phyloP scores from a whole-genome alignment of 2,329 filamentous ascomycete species.

The Ascochyta viciae-villosae region DNA sequence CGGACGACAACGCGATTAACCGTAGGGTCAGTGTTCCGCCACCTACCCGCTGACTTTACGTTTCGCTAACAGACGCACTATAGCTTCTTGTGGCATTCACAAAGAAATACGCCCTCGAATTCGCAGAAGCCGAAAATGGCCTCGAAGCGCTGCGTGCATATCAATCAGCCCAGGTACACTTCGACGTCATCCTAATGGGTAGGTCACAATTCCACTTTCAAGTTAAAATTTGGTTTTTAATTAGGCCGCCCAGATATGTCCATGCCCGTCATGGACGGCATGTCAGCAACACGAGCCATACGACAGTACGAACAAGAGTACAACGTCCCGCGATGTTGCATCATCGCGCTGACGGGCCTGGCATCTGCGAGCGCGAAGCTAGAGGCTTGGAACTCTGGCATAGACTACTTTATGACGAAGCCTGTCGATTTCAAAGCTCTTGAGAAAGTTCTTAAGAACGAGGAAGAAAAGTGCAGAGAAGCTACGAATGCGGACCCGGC shows the following conservation, averaged over 20 bases:
- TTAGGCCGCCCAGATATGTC: slow-evolving; percentile 35
- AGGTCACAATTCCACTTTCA: neutral
- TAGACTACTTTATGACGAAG: slow-evolving; percentile 45
- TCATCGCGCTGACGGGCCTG: slow-evolving; percentile 42
- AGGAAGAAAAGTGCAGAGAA: slow-evolving; percentile 5
- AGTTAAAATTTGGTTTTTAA: neutral
- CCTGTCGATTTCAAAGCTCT: slow-evolving; percentile 40
- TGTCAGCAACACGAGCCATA: slow-evolving; percentile 44
- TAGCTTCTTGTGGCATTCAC: slow-evolving; percentile 44
- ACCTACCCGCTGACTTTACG: neutral
- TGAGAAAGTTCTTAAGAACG: slow-evolving; percentile 22
- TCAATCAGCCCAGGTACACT: slow-evolving; percentile 18
- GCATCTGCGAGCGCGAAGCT: slow-evolving; percentile 32
- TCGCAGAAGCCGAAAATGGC: slow-evolving; percentile 42
- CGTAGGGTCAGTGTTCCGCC: slow-evolving; percentile 34
- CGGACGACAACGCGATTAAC: slow-evolving; percentile 51
- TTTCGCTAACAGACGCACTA: slow-evolving; percentile 8
- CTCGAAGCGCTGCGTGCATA: slow-evolving; percentile 41
- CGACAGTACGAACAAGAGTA: slow-evolving; percentile 36
- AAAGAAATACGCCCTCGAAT: slow-evolving; percentile 33
- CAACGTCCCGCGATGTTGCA: slow-evolving; percentile 22
- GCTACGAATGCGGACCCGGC: neutral
- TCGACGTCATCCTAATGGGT: slow-evolving; percentile 45
- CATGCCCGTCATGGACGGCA: slow-evolving; percentile 49
- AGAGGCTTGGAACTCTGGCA: slow-evolving; percentile 39